phyloP scores from a whole-genome alignment of 306 rosid species.

The Lotus japonicus region DNA sequence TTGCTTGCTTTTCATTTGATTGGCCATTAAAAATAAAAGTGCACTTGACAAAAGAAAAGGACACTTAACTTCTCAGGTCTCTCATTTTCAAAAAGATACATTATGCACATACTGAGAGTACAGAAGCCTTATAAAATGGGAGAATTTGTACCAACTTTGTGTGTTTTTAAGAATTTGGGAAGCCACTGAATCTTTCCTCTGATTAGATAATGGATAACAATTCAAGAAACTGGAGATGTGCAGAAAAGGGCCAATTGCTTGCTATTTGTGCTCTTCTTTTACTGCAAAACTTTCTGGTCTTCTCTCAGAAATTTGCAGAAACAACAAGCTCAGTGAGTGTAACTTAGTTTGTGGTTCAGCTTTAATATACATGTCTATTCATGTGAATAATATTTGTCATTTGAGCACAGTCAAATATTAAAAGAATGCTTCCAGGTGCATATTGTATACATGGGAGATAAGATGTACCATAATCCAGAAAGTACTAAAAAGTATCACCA shows the following conservation, averaged over 20 bases:
- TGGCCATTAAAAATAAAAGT: conserved; percentile 26
- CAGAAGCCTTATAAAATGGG: conserved; percentile 10
- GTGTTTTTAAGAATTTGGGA: conserved; percentile 12
- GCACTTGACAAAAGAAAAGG: conserved; percentile 24
- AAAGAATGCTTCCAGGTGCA: conserved; percentile 42
- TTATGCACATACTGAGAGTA: not conserved
- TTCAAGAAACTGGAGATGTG: conserved; percentile 34
- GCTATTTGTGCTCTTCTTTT: conserved; percentile 36
- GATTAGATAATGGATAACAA: conserved; percentile 31
- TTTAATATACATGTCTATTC: not conserved
- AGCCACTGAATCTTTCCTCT: conserved; percentile 14
- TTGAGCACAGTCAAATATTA: conserved; percentile 12
- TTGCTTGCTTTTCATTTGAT: conserved; percentile 17
- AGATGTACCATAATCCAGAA: conserved; percentile 38
- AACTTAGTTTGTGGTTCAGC: conserved; percentile 5
- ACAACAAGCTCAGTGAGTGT: conserved; percentile 46
- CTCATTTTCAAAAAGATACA: conserved; percentile 12
- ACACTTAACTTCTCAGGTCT: conserved; percentile 22
- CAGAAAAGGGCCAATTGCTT: conserved; percentile 30
- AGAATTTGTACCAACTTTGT: conserved; percentile 4
- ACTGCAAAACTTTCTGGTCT: conserved; percentile 33
- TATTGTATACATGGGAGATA: conserved; percentile 71
- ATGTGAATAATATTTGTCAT: not conserved
- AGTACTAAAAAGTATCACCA: conserved; percentile 46
- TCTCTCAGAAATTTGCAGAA: conserved; percentile 28